Evolutionary conservation across 208 protist species (phyloP), one percentile per base, ranked within the genome.

Genomic region (Crithidia mellificae): DNA sequence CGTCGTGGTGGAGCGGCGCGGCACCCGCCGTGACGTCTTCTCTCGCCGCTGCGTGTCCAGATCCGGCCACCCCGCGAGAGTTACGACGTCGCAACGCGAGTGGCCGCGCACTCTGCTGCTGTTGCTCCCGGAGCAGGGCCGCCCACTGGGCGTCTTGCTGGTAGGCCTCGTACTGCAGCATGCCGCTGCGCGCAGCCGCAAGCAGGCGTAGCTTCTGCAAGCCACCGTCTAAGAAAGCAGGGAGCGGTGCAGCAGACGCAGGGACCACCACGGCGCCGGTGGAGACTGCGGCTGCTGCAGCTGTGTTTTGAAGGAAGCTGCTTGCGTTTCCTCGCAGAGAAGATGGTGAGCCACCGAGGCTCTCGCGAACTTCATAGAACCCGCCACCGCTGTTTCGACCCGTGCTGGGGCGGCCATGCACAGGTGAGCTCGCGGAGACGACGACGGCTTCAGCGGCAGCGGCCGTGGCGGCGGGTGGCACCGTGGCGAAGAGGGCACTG

Each of bases 91-190:
- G 41, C 29, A 24, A 29, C 22, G 39, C 22, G 2, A 27, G n/a
- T 50, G 15, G 51, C 14, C 4, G 59, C 38, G 5, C 3, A 8
- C 2, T 22, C 46, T 51, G 46, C 46, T 51, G 46, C 46, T 22
- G 46, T 14, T 51, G 46, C 34, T 54, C 30, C 44, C 44, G 24
- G 8, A 72, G 58, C 20, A 74, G 67, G 47, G 67, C 14, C 4
- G 52, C 46, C 66, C 73, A 74, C 49, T 69, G 56, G 19, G 46
- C 17, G 51, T 71, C 65, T 39, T 77, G 63, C 44, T 67, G 72
- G n/a, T 39, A 34, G 9, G 50, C 27, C 41, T 77, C 72, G 58
- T 66, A 76, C 55, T 56, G 44, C 55, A 76, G 38, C 56, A 30
- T 76, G 19, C 62, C 70, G 49, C 32, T 69, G 20, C 70, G 70